Conservation (phyloP, 139 green algal species). For the Diplosphaera chodatii region DNA sequence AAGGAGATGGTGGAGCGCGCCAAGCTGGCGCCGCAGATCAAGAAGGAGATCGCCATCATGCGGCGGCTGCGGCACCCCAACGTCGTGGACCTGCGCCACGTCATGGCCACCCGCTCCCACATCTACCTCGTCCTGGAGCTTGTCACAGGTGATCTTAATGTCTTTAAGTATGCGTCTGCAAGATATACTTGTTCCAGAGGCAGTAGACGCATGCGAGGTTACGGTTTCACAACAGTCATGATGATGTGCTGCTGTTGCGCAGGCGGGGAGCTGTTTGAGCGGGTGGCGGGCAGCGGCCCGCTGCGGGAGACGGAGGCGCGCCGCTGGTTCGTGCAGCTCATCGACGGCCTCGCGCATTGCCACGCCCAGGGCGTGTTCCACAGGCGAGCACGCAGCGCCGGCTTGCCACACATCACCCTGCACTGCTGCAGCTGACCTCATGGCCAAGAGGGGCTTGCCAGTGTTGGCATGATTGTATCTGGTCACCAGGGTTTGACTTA, state of each 20-base stretch:
- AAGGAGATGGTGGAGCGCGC: slow-evolving; percentile 29
- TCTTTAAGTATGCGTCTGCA: no score
- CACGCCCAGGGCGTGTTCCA: slow-evolving; percentile 41
- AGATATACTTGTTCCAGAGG: no score
- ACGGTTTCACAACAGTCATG: no score
- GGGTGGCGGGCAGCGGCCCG: slow-evolving; percentile 44
- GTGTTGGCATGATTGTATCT: no score
- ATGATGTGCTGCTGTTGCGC: neutral
- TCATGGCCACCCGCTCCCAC: slow-evolving; percentile 53
- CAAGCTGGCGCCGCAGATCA: slow-evolving; percentile 28
- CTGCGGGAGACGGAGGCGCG: slow-evolving; percentile 40
- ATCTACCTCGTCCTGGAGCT: slow-evolving; percentile 77
- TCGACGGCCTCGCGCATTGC: slow-evolving; percentile 60
- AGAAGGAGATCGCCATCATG: slow-evolving; percentile 64
- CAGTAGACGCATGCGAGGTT: no score
- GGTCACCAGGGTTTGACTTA: no score
- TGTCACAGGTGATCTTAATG: slow-evolving; percentile 45
- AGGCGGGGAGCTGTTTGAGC: slow-evolving; percentile 69
- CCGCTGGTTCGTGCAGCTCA: slow-evolving; percentile 55
- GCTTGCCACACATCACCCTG: no score
- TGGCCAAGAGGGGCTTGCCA: no score
- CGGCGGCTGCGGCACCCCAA: slow-evolving; percentile 53
- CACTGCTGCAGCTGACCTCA: no score
- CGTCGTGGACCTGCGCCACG: slow-evolving; percentile 63
- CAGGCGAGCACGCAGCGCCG: no score